Conservation (phyloP, 345 rosid genomes). For the Pugionium dolabratum region DNA sequence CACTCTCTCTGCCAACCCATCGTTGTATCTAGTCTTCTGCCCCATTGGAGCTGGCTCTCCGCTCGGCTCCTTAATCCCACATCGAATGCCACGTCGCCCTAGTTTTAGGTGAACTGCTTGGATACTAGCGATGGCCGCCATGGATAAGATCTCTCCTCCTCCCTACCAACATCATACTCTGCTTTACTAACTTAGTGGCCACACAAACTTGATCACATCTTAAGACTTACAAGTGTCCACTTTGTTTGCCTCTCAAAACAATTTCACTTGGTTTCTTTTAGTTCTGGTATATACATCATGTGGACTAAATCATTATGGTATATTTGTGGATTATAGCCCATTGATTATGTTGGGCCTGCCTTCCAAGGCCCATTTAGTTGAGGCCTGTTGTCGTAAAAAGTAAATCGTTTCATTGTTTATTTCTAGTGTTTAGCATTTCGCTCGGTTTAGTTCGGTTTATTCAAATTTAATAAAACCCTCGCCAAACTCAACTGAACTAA, state of each 20-base stretch:
- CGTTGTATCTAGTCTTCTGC: constrained; percentile 74
- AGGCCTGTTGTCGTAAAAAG: too few species aligned
- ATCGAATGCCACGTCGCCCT: constrained; percentile 38
- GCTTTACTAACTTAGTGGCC: constrained; percentile 26
- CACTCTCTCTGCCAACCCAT: constrained; percentile 74
- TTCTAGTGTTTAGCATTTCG: too few species aligned
- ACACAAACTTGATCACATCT: constrained; percentile 2
- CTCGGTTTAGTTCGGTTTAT: too few species aligned
- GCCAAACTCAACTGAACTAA: too few species aligned
- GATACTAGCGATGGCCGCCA: constrained; percentile 60
- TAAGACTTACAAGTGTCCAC: constrained; percentile 33
- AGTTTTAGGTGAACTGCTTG: constrained; percentile 43
- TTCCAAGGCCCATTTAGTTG: too few species aligned
- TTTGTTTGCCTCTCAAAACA: constrained; percentile 29
- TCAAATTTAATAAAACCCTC: too few species aligned
- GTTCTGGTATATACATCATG: not conserved
- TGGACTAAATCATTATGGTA: not conserved
- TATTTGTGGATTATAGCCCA: too few species aligned
- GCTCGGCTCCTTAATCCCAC: constrained; percentile 77
- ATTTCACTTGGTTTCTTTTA: not conserved
- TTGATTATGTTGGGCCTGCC: too few species aligned
- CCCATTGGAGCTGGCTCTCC: constrained; percentile 91
- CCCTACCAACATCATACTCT: constrained; percentile 19
- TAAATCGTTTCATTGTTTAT: too few species aligned
- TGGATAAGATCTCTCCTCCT: constrained; percentile 35